Evolutionary conservation across 2,329 filamentous ascomycete genomes (phyloP).

Genomic region (Penicillium griseofulvum): DNA sequence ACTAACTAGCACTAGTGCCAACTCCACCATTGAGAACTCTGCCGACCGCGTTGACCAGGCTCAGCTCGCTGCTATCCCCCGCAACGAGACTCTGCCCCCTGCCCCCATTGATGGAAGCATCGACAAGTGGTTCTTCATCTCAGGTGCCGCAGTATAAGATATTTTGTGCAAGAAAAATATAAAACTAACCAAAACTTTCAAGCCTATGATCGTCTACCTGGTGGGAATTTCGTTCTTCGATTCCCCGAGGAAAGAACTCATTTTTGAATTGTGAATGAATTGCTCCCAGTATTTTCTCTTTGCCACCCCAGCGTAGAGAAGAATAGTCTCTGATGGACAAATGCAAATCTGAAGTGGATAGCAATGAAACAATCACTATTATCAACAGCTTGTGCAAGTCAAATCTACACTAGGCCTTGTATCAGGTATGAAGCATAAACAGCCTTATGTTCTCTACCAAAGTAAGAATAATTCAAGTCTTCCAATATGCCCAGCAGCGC

Average conservation of each 20-base stretch:
- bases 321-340: not conserved
- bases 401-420: not conserved
- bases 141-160: slow-evolving; percentile 78
- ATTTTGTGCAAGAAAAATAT: slow-evolving; percentile 19
- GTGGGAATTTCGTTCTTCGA: not conserved
- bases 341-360: not conserved
- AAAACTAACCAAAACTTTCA: slow-evolving; percentile 21
- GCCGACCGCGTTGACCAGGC: slow-evolving; percentile 66
- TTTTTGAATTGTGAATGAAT: slow-evolving; percentile 2
- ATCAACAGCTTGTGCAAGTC: not conserved
- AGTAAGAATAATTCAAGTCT: not conserved
- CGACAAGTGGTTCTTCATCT: slow-evolving; percentile 99
- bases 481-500: slow-evolving; percentile 4
- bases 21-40: slow-evolving; percentile 73
- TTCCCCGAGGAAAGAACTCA: not conserved
- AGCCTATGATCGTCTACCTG: slow-evolving; percentile 3
- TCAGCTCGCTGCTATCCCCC: slow-evolving; percentile 73
- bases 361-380: not conserved
- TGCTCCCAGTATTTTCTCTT: not conserved
- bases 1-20: slow-evolving; percentile 59
- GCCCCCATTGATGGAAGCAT: slow-evolving; percentile 93
- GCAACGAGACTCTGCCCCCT: slow-evolving; percentile 74
- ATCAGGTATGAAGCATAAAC: not conserved
- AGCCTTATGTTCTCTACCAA: not conserved
- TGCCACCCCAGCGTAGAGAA: not conserved